phyloP scores from a whole-genome alignment of 2,329 filamentous ascomycete species.

The Harringtonia aguacate region DNA sequence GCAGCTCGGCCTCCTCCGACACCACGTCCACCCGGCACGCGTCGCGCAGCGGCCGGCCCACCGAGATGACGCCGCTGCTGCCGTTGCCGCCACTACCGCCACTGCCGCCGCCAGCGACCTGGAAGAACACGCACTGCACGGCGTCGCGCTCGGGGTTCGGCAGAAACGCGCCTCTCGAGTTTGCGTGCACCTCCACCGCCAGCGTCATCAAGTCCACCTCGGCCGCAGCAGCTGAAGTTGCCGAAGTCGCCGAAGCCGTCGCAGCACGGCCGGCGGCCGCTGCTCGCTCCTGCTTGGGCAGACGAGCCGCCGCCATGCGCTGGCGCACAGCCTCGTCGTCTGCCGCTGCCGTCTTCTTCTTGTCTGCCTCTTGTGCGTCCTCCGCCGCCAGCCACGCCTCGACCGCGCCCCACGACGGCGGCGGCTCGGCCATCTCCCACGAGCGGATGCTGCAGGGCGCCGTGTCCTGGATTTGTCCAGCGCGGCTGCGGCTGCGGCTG shows the following conservation, averaged over 20 bases:
- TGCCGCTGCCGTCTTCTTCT: slow-evolving; percentile 4
- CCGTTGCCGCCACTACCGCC: slow-evolving; percentile 24
- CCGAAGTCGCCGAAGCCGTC: no score
- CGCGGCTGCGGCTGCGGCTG: no score
- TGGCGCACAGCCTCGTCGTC: background rate
- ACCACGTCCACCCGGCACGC: slow-evolving; percentile 55
- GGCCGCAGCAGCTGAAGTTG: background rate
- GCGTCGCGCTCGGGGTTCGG: slow-evolving; percentile 89
- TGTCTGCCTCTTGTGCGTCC: slow-evolving; percentile 20
- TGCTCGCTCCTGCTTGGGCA: background rate
- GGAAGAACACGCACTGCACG: slow-evolving; percentile 84
- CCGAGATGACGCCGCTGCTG: slow-evolving; percentile 59
- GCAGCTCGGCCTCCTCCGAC: slow-evolving; percentile 76
- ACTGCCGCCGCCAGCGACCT: slow-evolving; percentile 48
- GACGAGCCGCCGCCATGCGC: background rate
- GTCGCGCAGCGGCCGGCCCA: slow-evolving; percentile 47
- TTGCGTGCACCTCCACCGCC: slow-evolving; percentile 88
- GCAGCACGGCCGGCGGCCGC: background rate
- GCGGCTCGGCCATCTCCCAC: slow-evolving; percentile 67
- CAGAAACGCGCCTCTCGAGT: slow-evolving; percentile 67
- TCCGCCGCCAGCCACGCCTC: slow-evolving; percentile 47
- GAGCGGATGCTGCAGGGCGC: background rate
- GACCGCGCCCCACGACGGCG: slow-evolving; percentile 64
- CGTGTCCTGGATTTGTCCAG: no score
- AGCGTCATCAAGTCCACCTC: slow-evolving; percentile 89